Percentiles rank a stretch among this genome's conserved stretches.
Conservation (phyloP, 2,329 filamentous ascomycete species). For the Ambrosiella cleistominuta region DNA sequence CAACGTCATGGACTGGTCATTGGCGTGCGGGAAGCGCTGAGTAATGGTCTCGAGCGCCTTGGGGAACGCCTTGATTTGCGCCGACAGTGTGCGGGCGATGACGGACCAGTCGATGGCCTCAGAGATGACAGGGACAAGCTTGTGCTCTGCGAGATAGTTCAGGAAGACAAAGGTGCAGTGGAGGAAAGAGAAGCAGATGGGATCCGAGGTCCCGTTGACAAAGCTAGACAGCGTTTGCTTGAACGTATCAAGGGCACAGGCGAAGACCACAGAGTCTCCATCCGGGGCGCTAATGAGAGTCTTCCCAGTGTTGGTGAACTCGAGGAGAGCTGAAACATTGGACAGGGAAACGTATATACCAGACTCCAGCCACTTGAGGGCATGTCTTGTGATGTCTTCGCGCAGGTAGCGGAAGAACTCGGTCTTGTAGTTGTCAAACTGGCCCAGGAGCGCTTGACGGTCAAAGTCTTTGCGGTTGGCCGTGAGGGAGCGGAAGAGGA, state of each 20-base stretch:
- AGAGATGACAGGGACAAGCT: slow-evolving; percentile 27
- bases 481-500: slow-evolving; percentile 40
- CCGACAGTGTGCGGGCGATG: slow-evolving; percentile 26
- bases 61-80: slow-evolving; percentile 15
- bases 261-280: not conserved
- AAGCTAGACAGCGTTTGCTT: not conserved
- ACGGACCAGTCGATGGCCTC: slow-evolving; percentile 34
- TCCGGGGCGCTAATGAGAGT: not conserved
- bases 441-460: slow-evolving; percentile 25
- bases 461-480: slow-evolving; percentile 7
- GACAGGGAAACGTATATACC: slow-evolving; percentile 40
- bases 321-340: slow-evolving; percentile 34
- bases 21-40: not conserved
- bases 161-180: slow-evolving; percentile 2
- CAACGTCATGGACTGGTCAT: slow-evolving; percentile 25
- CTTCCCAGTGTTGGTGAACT: slow-evolving; percentile 20
- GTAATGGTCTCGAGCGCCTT: not conserved
- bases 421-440: slow-evolving; percentile 19
- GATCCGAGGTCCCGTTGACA: not conserved
- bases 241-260: not conserved
- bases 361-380: slow-evolving; percentile 33
- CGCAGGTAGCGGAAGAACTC: slow-evolving; percentile 26
- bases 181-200: not conserved
- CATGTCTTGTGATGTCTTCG: slow-evolving; percentile 33
- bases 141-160: slow-evolving; percentile 22